Evolutionary conservation across 805 yeast species (phyloP), one percentile per base, ranked within the genome.

Genomic region (Sugiyamaella smithiae): DNA sequence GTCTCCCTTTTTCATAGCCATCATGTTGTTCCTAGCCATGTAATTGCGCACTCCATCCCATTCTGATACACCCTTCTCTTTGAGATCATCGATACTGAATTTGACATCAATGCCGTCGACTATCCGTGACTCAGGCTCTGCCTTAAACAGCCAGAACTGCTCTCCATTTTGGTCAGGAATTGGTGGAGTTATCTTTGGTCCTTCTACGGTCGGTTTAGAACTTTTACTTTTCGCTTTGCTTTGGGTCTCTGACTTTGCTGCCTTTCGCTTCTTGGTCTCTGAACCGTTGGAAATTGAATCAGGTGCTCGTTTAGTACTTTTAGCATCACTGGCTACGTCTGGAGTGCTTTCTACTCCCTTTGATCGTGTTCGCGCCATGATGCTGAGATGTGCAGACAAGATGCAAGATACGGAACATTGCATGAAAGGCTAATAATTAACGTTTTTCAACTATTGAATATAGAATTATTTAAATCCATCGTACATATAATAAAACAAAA

Each of bases 11-110:
- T 62, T 52, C 84, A 80, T 80, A 32, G 65, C 63, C 16, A 70
- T 55, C 71, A 79, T 68, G 50, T 72, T 69, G 54, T 78, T 80
- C 51, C 74, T 66, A 1, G 84, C 83, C 61, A 78, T 83, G 51
- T 72, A 72, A 57, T 79, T 79, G 40, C 84, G 65, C 8, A 79
- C 83, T 1, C 84, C 84, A 52, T 77, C 78, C 84, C 84, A 79
- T n/a, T 75, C 70, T 45, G 75, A 76, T 1, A 51, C 51, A 4
- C 60, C 66, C 6, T 67, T 72, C 4, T 67, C 55, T 14, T 68
- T 58, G 9, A 79, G 61, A 25, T 73, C 77, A 6, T 65, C 65
- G 5, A 78, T 63, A 4, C 81, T 68, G 58, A 77, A 79, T 36
- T 69, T 68, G 19, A 74, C 78, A 56, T 79, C 81, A 16, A 63